Evolutionary conservation across 345 rosid species (phyloP).

Genomic region (Eucalyptus polyanthemos): DNA sequence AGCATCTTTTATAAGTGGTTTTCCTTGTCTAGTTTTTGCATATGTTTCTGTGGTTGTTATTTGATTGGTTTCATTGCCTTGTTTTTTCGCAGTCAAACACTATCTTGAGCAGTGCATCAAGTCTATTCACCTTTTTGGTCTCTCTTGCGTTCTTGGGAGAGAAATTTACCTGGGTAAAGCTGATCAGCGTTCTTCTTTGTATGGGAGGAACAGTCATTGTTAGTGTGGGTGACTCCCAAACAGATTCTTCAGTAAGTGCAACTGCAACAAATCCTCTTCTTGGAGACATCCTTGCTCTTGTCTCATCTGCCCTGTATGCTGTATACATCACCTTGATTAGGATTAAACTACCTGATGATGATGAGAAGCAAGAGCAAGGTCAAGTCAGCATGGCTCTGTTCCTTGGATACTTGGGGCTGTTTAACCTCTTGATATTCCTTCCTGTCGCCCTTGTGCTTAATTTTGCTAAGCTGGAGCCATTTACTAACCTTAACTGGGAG

Average conservation of each 20-base stretch:
- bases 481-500: constrained; percentile 40
- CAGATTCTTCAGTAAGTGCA: constrained; percentile 15
- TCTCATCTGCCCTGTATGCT: constrained; percentile 72
- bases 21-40: not conserved
- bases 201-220: constrained; percentile 89
- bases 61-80: not conserved
- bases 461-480: constrained; percentile 61
- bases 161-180: constrained; percentile 85
- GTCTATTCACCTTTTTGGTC: constrained; percentile 85
- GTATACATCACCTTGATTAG: constrained; percentile 88
- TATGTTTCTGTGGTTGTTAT: not conserved
- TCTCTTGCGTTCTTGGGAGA: constrained; percentile 70
- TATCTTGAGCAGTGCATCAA: constrained; percentile 83
- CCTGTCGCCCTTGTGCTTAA: constrained; percentile 66
- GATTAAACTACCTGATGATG: constrained; percentile 68
- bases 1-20: constrained; percentile 1
- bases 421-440: constrained; percentile 65
- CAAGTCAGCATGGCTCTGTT: constrained; percentile 85
- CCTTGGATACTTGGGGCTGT: constrained; percentile 83
- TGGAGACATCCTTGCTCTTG: constrained; percentile 70
- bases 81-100: constrained; percentile 72
- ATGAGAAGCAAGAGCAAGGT: constrained; percentile 51
- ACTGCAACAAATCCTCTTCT: constrained; percentile 60
- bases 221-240: constrained; percentile 63
- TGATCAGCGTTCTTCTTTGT: constrained; percentile 82